Percentiles rank a stretch among this genome's conserved stretches.
Conservation (phyloP, 495 filamentous ascomycete species). For the Xeromyces bisporus region DNA sequence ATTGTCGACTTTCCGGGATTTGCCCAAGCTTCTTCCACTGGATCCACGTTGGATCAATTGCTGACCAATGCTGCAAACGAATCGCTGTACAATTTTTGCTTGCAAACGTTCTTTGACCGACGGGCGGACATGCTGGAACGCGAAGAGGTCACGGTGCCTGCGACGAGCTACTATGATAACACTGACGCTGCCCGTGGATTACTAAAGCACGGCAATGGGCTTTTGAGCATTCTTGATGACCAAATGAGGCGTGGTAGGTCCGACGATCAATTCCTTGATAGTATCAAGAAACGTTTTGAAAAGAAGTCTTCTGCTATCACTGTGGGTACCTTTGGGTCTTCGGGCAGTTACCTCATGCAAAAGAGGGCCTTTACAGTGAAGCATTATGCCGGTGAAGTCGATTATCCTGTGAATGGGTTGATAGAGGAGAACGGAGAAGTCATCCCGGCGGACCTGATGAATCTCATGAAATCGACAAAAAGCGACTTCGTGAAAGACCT, state of each 20-base stretch:
- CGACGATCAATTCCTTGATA: conserved; percentile 79
- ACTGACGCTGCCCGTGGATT: conserved; percentile 80
- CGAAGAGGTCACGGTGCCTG: conserved; percentile 75
- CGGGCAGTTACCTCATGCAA: conserved; percentile 65
- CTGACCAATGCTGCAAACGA: conserved; percentile 89
- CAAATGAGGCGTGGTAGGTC: conserved; percentile 78
- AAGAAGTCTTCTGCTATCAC: conserved; percentile 81
- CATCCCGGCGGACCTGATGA: conserved; percentile 91
- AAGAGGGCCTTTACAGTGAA: conserved; percentile 77
- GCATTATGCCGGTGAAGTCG: conserved; percentile 94
- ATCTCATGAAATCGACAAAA: conserved; percentile 72
- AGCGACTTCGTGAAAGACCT: conserved; percentile 78
- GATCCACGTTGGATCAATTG: conserved; percentile 77
- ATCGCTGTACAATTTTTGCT: conserved; percentile 75
- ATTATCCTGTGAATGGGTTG: conserved; percentile 71
- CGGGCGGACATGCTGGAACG: conserved; percentile 82
- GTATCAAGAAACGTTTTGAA: conserved; percentile 79
- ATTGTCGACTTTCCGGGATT: conserved; percentile 96
- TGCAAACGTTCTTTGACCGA: conserved; percentile 89
- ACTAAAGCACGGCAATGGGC: conserved; percentile 77
- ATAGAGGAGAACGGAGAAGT: conserved; percentile 92
- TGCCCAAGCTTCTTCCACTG: conserved; percentile 62
- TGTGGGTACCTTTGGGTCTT: conserved; percentile 48
- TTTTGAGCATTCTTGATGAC: conserved; percentile 88
- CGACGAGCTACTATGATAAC: conserved; percentile 95